Evolutionary conservation across 768 basidiomycete species (phyloP).

Genomic region (Macrolepiota albuminosa): DNA sequence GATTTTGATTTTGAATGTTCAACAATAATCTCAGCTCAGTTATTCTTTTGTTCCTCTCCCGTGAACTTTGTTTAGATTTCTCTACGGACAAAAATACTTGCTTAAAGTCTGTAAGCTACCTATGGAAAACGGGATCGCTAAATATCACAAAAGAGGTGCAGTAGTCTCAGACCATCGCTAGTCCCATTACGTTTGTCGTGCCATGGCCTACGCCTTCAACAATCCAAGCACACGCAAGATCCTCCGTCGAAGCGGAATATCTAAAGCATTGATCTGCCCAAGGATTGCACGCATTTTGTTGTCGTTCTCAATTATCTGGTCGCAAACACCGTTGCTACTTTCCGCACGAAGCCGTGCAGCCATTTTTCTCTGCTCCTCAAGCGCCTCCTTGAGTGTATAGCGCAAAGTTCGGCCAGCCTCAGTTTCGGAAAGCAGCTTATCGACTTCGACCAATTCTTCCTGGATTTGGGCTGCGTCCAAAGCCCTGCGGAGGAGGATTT

Average conservation of each 20-base stretch:
- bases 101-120: background rate
- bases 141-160: background rate
- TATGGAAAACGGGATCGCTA: background rate
- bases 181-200: background rate
- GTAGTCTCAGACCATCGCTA: background rate
- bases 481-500: constrained; percentile 10
- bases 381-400: constrained; percentile 14
- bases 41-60: background rate
- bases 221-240: background rate
- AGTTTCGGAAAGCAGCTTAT: constrained; percentile 19
- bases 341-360: constrained; percentile 10
- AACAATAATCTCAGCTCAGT: background rate
- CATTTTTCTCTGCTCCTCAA: constrained; percentile 8
- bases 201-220: background rate
- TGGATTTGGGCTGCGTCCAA: constrained; percentile 21
- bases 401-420: constrained; percentile 16
- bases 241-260: constrained; percentile 19
- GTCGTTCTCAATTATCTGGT: constrained; percentile 16
- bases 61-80: background rate
- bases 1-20: background rate
- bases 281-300: constrained; percentile 18
- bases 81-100: background rate
- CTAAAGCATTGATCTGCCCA: constrained; percentile 18
- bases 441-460: constrained; percentile 19
- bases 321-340: constrained; percentile 4